These are phyloP conservation scores for Picochlorum sp. DNA, from an alignment of 139 green algal genomes.

Conservation along the genomic window DNA sequence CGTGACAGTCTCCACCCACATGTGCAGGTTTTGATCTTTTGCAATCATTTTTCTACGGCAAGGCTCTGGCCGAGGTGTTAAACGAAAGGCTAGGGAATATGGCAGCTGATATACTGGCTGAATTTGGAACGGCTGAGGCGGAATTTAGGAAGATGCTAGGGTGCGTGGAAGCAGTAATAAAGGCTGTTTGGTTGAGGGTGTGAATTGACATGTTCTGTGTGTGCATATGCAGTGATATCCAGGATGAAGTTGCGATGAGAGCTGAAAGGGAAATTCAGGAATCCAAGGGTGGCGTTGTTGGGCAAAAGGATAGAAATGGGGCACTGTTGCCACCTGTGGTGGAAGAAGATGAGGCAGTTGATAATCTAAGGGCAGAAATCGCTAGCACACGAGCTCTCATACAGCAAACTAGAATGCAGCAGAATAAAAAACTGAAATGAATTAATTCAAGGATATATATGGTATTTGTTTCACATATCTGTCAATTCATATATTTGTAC, in stretches of 20 bases:
- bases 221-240: constrained; percentile 27
- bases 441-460: not conserved
- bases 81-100: constrained; percentile 34
- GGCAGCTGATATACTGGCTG: constrained; percentile 24
- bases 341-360: constrained; percentile 26
- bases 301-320: not conserved
- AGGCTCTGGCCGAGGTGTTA: constrained; percentile 30
- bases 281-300: constrained; percentile 3
- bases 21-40: constrained; percentile 20
- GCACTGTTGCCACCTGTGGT: not conserved
- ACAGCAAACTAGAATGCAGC: constrained; percentile 17
- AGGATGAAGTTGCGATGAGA: constrained; percentile 29
- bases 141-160: constrained; percentile 21
- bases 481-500: constrained; percentile 63
- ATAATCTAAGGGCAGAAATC: constrained; percentile 39
- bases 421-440: not conserved
- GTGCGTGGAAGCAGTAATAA: not conserved
- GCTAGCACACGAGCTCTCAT: constrained; percentile 25
- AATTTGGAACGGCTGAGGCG: constrained; percentile 29
- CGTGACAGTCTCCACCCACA: not conserved
- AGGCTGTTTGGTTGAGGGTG: too few species aligned
- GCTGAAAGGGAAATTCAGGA: constrained; percentile 10
- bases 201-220: too few species aligned
- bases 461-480: constrained; percentile 15
- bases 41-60: constrained; percentile 36